Conservation (phyloP, 2,329 filamentous ascomycete genomes). For the Sphaerostilbella broomeana region DNA sequence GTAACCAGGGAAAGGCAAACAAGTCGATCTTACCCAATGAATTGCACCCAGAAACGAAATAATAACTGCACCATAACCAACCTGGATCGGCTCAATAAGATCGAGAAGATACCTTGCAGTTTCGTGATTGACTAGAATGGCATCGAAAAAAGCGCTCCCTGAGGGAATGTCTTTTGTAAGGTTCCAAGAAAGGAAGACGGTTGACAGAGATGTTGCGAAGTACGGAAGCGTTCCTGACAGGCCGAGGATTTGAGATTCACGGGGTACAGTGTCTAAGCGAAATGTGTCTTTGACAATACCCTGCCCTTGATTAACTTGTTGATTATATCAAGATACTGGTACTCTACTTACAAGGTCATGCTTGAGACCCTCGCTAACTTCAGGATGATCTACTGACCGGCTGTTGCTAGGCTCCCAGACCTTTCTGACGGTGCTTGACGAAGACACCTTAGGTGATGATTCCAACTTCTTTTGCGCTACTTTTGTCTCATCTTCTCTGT, state of each 20-base stretch:
- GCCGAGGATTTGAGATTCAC: slow-evolving; percentile 61
- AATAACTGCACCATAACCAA: slow-evolving; percentile 87
- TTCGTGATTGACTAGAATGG: slow-evolving; percentile 59
- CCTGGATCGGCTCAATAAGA: slow-evolving; percentile 76
- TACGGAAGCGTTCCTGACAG: slow-evolving; percentile 80
- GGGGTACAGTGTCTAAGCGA: slow-evolving; percentile 56
- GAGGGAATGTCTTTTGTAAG: slow-evolving; percentile 61
- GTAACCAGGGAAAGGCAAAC: background rate
- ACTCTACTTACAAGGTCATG: slow-evolving; percentile 49
- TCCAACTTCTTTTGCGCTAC: slow-evolving; percentile 50
- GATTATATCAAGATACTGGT: too few relatives aligned
- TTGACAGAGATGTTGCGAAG: slow-evolving; percentile 74
- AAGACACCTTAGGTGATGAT: slow-evolving; percentile 53
- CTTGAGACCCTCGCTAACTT: slow-evolving; percentile 31
- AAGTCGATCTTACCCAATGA: slow-evolving; percentile 58
- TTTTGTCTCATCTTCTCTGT: slow-evolving; percentile 51
- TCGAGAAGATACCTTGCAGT: slow-evolving; percentile 66
- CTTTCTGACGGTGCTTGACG: slow-evolving; percentile 48
- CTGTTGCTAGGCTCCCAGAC: slow-evolving; percentile 35
- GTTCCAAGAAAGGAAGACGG: slow-evolving; percentile 75
- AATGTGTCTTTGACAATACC: slow-evolving; percentile 64
- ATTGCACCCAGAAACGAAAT: slow-evolving; percentile 91
- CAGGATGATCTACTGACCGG: slow-evolving; percentile 19
- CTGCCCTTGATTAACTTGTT: slow-evolving; percentile 30
- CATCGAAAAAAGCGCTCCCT: slow-evolving; percentile 48